phyloP scores from a whole-genome alignment of 495 filamentous ascomycete genomes.

The Penicillium parvum region DNA sequence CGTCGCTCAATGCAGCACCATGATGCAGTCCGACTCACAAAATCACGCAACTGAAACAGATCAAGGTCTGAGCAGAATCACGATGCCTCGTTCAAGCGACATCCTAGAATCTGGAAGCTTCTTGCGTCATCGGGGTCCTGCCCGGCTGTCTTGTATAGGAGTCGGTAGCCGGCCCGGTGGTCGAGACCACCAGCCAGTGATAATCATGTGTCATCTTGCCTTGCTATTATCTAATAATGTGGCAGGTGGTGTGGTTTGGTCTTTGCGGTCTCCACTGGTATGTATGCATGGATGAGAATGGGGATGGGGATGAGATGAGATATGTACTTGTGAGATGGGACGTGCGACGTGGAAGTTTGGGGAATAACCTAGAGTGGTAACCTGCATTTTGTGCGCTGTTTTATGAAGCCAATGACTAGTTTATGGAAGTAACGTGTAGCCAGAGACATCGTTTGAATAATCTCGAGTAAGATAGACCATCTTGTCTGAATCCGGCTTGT shows the following conservation, averaged over 20 bases:
- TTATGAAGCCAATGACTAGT: too few relatives aligned
- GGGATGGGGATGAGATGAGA: neutral
- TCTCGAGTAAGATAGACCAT: too few relatives aligned
- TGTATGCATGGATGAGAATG: neutral
- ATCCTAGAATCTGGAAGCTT: neutral
- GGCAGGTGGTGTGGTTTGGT: neutral
- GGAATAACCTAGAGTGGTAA: too few relatives aligned
- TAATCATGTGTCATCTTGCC: constrained; percentile 26
- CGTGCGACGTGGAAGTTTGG: too few relatives aligned
- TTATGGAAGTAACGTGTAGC: too few relatives aligned
- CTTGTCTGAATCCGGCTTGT: too few relatives aligned
- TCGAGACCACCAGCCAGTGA: constrained; percentile 13
- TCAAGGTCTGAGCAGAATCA: neutral
- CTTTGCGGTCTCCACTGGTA: constrained; percentile 1
- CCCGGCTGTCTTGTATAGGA: neutral
- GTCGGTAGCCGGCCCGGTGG: constrained; percentile 10
- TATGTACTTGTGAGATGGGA: too few relatives aligned
- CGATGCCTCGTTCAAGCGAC: too few relatives aligned
- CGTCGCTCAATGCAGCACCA: constrained; percentile 1
- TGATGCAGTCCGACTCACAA: too few relatives aligned
- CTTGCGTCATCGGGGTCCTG: constrained; percentile 15
- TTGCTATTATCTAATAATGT: constrained; percentile 23
- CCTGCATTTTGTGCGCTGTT: too few relatives aligned
- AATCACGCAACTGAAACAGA: too few relatives aligned
- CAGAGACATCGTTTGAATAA: too few relatives aligned